Conservation (phyloP, 208 protist species). For the Porcisia deanei region DNA sequence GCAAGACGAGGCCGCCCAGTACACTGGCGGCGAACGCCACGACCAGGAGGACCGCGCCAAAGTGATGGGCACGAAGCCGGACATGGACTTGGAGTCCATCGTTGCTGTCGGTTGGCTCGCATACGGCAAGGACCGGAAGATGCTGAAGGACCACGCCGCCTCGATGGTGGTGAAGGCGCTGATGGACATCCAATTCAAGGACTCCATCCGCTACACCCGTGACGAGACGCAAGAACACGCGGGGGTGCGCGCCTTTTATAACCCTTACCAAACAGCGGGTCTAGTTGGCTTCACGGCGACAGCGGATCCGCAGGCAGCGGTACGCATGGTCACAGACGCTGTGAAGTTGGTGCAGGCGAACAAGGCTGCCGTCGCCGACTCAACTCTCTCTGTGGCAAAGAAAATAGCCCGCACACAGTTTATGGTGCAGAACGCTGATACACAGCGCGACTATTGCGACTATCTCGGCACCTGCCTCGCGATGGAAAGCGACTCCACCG, state of each 20-base stretch:
- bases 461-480: conserved; percentile 81
- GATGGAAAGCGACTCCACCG: conserved; percentile 39
- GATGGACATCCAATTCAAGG: conserved; percentile 68
- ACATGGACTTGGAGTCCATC: conserved; percentile 85
- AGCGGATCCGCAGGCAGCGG: conserved; percentile 49
- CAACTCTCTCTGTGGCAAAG: conserved; percentile 57
- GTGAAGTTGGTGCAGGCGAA: conserved; percentile 46
- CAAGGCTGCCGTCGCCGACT: conserved; percentile 40
- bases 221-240: conserved; percentile 45
- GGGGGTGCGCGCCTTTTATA: conserved; percentile 80
- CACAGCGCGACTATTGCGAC: conserved; percentile 83
- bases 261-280: conserved; percentile 75
- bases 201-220: conserved; percentile 44
- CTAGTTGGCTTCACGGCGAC: conserved; percentile 79
- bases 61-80: conserved; percentile 85
- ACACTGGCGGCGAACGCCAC: conserved; percentile 76
- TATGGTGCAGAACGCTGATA: conserved; percentile 62
- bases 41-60: conserved; percentile 88
- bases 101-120: conserved; percentile 82
- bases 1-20: conserved; percentile 63
- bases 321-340: conserved; percentile 66
- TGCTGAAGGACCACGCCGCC: conserved; percentile 71
- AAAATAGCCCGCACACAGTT: conserved; percentile 59
- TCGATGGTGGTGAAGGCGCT: conserved; percentile 67
- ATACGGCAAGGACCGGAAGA: conserved; percentile 55